Conservation (phyloP, 1,284 basidiomycete genomes). For the Phenoliferia sp. region DNA sequence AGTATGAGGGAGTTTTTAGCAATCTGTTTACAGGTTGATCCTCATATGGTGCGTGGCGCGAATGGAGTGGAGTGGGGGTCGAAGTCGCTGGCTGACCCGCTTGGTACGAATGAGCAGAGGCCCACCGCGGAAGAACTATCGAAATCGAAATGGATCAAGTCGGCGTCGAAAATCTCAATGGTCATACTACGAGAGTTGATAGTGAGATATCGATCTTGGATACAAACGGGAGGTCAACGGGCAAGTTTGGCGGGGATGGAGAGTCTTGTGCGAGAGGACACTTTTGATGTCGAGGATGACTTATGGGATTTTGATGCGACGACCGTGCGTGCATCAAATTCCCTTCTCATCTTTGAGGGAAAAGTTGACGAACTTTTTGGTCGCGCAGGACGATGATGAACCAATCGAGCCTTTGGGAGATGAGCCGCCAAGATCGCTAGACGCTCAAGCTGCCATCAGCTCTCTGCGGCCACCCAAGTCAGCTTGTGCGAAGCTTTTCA, state of each 20-base stretch:
- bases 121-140: constrained; percentile 81
- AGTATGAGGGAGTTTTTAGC: constrained; percentile 87
- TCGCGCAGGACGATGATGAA: constrained; percentile 10
- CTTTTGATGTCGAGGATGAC: constrained; percentile 29
- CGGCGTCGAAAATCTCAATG: constrained; percentile 62
- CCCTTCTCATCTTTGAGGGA: background rate
- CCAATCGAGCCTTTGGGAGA: constrained; percentile 20
- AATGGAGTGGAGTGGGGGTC: background rate
- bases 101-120: constrained; percentile 59
- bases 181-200: constrained; percentile 79
- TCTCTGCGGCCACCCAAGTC: constrained; percentile 19
- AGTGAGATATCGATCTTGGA: constrained; percentile 66
- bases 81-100: background rate
- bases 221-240: constrained; percentile 71
- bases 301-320: constrained; percentile 28
- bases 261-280: constrained; percentile 22
- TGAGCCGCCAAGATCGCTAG: constrained; percentile 19
- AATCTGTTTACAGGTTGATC: constrained; percentile 76
- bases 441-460: constrained; percentile 9
- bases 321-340: constrained; percentile 5
- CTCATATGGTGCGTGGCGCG: constrained; percentile 59
- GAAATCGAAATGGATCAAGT: constrained; percentile 91
- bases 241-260: constrained; percentile 64
- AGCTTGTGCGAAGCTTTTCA: background rate
- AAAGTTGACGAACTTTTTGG: background rate